These are phyloP conservation scores for Tilletiaria anomala DNA, from an alignment of 1,284 basidiomycete genomes.

Conservation along the genomic window DNA sequence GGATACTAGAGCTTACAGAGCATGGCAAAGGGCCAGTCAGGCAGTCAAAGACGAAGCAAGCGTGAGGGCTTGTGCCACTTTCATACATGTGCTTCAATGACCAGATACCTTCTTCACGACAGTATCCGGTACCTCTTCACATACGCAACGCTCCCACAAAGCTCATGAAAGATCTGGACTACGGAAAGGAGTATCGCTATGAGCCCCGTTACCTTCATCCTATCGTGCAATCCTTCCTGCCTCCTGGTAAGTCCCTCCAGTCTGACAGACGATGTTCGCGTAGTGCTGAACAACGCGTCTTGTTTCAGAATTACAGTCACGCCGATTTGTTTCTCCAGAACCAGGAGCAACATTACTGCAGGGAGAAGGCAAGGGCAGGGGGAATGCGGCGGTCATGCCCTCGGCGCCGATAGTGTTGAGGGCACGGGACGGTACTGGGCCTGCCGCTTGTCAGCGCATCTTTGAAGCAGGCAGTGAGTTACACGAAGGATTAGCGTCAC, in stretches of 20 bases:
- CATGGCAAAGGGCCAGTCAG: slow-evolving; percentile 27
- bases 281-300: slow-evolving; percentile 2
- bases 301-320: too few relatives aligned
- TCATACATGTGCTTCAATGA: too few relatives aligned
- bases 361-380: background rate
- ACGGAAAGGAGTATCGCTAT: slow-evolving; percentile 47
- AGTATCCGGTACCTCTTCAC: slow-evolving; percentile 55
- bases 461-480: slow-evolving; percentile 22
- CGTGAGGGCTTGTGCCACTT: too few relatives aligned
- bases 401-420: background rate
- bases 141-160: slow-evolving; percentile 75
- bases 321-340: too few relatives aligned
- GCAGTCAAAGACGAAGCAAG: slow-evolving; percentile 16
- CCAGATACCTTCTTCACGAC: slow-evolving; percentile 43
- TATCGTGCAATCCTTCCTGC: slow-evolving; percentile 43
- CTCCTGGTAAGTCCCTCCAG: slow-evolving; percentile 14
- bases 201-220: slow-evolving; percentile 60
- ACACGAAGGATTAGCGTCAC: too few relatives aligned
- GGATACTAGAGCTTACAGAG: slow-evolving; percentile 49
- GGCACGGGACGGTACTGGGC: slow-evolving; percentile 12
- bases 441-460: slow-evolving; percentile 26
- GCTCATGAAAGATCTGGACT: slow-evolving; percentile 68
- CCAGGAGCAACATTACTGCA: background rate
- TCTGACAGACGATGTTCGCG: background rate
- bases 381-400: background rate